A percentile compares a stretch with the other conserved stretches of the same genome.
Conservation (phyloP, 2,329 filamentous ascomycete species). For the Aspergillus alliaceus region DNA sequence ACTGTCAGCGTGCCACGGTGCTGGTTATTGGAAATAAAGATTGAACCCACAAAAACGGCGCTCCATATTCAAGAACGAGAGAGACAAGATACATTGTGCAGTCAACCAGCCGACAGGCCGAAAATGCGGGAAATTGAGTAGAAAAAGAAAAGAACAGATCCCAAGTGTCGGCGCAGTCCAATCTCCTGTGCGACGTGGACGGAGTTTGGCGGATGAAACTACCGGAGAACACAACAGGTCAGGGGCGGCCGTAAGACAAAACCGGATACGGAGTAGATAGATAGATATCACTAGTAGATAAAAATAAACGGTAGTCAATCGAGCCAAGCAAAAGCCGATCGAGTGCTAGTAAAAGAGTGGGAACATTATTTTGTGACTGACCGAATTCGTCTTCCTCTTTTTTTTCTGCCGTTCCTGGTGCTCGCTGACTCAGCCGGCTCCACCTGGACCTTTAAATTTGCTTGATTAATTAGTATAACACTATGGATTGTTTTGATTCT, state of each 20-base stretch:
- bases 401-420: slow-evolving; percentile 4
- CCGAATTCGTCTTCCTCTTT: slow-evolving; percentile 8
- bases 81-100: slow-evolving; percentile 41
- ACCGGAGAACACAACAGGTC: not conserved
- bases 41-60: slow-evolving; percentile 49
- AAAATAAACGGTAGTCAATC: not conserved
- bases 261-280: too few relatives aligned
- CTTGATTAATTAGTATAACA: not conserved
- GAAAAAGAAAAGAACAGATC: not conserved
- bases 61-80: slow-evolving; percentile 46
- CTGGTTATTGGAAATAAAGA: not conserved
- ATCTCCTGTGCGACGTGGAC: not conserved
- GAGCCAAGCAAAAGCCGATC: not conserved
- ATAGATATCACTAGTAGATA: too few relatives aligned
- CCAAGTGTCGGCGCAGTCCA: not conserved
- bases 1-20: slow-evolving; percentile 11
- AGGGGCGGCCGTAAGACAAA: not conserved
- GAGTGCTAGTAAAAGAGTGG: not conserved
- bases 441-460: not conserved
- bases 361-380: not conserved
- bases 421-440: slow-evolving; percentile 17
- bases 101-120: not conserved
- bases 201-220: slow-evolving; percentile 3
- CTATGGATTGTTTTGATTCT: too few relatives aligned
- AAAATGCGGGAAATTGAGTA: not conserved